Evolutionary conservation across 1,139 yeast species (phyloP), one percentile per base, ranked within the genome.

Genomic region (Diutina ranongensis): DNA sequence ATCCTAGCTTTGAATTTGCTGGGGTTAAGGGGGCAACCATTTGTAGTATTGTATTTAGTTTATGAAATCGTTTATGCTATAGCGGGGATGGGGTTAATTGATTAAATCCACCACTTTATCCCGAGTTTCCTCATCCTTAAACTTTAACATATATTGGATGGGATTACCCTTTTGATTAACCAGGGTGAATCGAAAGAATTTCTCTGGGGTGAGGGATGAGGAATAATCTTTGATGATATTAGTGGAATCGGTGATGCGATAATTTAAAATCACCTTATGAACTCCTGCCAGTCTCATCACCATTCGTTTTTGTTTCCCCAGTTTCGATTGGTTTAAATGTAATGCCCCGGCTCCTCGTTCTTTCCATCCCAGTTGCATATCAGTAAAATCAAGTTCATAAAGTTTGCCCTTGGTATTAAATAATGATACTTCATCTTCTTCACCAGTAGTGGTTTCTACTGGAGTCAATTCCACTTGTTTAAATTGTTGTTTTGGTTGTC

Each of bases 261-360:
- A 66, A 61, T 94, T 94, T 52, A 94, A 68, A 31, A 92, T 80
- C 22, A 92, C 94, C 52, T 89, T 77, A 51, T 87, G 71, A 32
- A 87, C 75, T 1, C 95, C 95, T 51, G 84, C 86, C 3, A 95
- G 81, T 59, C 99, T 78, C 97, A 94, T 89, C 3, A 92, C 83
- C 25, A 92, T 61, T 53, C 97, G 58, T 46, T 64, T 62, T 45
- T 62, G 57, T 21, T 54, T 52, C 4, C 63, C 57, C 44, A 65
- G 65, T 3, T 55, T 55, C n/a, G 70, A 63, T 50, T 75, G 74
- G 61, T 92, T 92, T 35, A 94, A 74, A 60, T 86, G 95, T 16
- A 94, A 65, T 3, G 80, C 75, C 1, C 99, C 99, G 36, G 83
- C 72, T 16, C 98, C 99, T 55, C 95, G 76, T 62, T 94, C 98